Evolutionary conservation across 768 basidiomycete species (phyloP).

Genomic region (Leccinum incarnatum): DNA sequence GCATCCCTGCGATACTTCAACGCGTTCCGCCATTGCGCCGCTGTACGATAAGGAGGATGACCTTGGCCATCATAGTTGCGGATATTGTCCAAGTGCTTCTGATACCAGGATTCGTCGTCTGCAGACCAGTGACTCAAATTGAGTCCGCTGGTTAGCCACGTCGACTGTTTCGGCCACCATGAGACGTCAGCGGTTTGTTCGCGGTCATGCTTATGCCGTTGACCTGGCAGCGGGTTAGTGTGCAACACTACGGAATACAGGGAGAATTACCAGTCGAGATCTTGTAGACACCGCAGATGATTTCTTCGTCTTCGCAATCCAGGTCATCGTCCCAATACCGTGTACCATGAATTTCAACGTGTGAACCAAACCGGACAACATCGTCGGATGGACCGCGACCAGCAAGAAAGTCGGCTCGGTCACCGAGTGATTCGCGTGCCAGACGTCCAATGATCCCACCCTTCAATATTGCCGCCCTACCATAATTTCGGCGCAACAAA

Average conservation of each 20-base stretch:
- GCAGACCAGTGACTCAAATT: conserved; percentile 1
- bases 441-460: no score
- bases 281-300: conserved; percentile 5
- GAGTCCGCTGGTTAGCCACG: not conserved
- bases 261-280: not conserved
- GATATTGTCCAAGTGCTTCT: not conserved
- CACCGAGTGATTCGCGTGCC: no score
- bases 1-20: not conserved
- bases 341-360: not conserved
- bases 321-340: conserved; percentile 1
- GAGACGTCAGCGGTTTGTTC: not conserved
- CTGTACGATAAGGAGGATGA: not conserved
- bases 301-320: not conserved
- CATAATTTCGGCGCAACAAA: no score
- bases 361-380: not conserved
- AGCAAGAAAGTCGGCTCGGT: no score
- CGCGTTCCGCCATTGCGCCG: not conserved
- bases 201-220: not conserved
- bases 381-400: not conserved
- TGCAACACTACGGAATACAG: no score
- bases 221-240: not conserved
- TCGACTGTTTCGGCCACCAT: conserved; percentile 9
- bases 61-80: not conserved
- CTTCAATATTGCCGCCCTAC: no score
- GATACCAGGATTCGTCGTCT: not conserved